phyloP scores from a whole-genome alignment of 768 basidiomycete species.

The Mycena polygramma region DNA sequence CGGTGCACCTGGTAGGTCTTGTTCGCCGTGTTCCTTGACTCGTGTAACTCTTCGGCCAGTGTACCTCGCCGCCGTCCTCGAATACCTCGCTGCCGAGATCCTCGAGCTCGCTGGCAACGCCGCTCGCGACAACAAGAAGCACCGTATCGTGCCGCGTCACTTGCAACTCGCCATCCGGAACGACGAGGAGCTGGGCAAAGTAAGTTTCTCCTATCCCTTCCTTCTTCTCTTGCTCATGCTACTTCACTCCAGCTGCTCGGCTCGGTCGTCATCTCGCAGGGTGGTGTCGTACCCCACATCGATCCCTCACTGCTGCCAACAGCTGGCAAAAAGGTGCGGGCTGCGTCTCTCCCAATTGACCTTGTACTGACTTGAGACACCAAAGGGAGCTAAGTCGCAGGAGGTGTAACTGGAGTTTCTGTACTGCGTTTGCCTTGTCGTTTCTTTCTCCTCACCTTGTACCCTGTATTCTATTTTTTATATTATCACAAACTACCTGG shows the following conservation, averaged over 20 bases:
- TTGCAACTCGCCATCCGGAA: constrained; percentile 89
- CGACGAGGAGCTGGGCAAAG: constrained; percentile 71
- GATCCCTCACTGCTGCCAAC: constrained; percentile 42
- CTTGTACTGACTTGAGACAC: no score
- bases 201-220: background rate
- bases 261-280: constrained; percentile 90
- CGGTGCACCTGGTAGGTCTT: constrained; percentile 72
- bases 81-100: constrained; percentile 88
- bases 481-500: no score
- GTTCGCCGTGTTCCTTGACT: background rate
- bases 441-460: no score
- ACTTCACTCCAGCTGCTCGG: constrained; percentile 71
- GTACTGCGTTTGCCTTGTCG: no score
- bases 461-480: no score
- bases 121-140: constrained; percentile 81
- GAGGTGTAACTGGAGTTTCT: no score
- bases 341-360: no score
- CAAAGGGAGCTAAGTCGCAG: no score
- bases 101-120: constrained; percentile 88
- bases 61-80: constrained; percentile 86
- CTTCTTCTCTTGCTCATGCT: constrained; percentile 1
- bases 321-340: constrained; percentile 6
- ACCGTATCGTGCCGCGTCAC: constrained; percentile 90
- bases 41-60: constrained; percentile 52
- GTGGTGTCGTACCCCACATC: constrained; percentile 83